phyloP scores from a whole-genome alignment of 2,329 filamentous ascomycete species.

The Penicillium janthinellum region DNA sequence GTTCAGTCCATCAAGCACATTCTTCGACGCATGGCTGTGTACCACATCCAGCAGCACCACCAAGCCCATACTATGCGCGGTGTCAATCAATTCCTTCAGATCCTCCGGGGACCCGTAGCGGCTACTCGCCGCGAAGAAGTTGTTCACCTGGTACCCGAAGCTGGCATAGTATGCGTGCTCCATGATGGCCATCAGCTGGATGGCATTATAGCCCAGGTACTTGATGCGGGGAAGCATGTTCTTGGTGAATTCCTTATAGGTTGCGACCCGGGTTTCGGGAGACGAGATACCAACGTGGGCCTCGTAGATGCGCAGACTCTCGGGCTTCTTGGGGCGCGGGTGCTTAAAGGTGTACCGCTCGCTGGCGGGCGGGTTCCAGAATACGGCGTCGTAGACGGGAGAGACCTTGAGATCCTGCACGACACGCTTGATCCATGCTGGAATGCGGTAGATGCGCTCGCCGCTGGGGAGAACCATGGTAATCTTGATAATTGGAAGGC shows the following conservation, averaged over 20 bases:
- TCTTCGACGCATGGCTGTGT: conserved; percentile 97
- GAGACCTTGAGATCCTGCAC: conserved; percentile 90
- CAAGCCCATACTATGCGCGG: conserved; percentile 86
- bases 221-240: conserved; percentile 92
- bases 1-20: conserved; percentile 91
- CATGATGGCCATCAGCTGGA: conserved; percentile 99
- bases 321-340: conserved; percentile 75
- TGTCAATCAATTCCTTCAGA: conserved; percentile 94
- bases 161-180: conserved; percentile 99
- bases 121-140: conserved; percentile 96
- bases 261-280: conserved; percentile 82
- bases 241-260: conserved; percentile 95
- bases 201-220: conserved; percentile 89
- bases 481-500: conserved; percentile 57
- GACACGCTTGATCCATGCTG: conserved; percentile 96
- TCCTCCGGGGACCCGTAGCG: conserved; percentile 93
- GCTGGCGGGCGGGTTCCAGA: conserved; percentile 86
- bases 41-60: conserved; percentile 93
- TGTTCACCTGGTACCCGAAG: conserved; percentile 98
- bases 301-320: conserved; percentile 90
- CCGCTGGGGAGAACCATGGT: conserved; percentile 78
- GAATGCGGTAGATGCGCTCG: conserved; percentile 81
- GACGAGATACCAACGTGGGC: conserved; percentile 98
- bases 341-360: conserved; percentile 86
- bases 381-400: conserved; percentile 88